Percentiles rank a stretch among this genome's conserved stretches.
These are phyloP conservation scores for Thamnidium elegans DNA, from an alignment of 192 early-diverging fungal species.

Conservation along the genomic window DNA sequence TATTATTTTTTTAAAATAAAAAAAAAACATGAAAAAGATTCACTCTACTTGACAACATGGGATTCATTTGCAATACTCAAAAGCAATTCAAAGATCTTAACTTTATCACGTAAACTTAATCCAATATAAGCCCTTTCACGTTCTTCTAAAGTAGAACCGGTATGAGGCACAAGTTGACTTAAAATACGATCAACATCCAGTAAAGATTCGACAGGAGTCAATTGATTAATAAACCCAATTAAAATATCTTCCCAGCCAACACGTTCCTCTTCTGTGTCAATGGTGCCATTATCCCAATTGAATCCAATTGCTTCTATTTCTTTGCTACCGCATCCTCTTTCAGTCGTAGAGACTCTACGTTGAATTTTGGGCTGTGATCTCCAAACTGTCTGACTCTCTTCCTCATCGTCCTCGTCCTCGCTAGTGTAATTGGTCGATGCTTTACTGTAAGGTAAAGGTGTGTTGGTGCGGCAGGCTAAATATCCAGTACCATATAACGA, in stretches of 20 bases:
- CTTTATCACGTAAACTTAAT: conserved; percentile 48
- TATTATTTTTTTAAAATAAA: neutral
- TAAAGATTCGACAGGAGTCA: conserved; percentile 42
- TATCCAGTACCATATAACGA: conserved; percentile 14
- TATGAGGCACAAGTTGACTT: conserved; percentile 40
- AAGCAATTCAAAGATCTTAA: conserved; percentile 62
- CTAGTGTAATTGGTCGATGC: neutral
- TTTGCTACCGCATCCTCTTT: conserved; percentile 37
- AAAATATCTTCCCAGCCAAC: conserved; percentile 50
- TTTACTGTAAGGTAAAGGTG: neutral
- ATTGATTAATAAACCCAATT: conserved; percentile 51
- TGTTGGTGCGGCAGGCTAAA: neutral
- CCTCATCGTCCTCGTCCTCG: neutral
- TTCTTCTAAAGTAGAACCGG: conserved; percentile 37
- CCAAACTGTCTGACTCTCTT: neutral
- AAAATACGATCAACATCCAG: conserved; percentile 46
- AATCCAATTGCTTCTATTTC: conserved; percentile 39
- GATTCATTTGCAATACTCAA: conserved; percentile 61
- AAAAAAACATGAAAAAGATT: neutral
- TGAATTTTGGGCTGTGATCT: neutral
- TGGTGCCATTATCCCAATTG: conserved; percentile 42
- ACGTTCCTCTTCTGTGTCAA: conserved; percentile 30
- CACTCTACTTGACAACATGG: conserved; percentile 45
- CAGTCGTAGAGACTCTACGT: neutral
- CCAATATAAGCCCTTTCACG: conserved; percentile 39